Conservation (phyloP, 78 protist species). For the Dictyostelium citrinum region DNA sequence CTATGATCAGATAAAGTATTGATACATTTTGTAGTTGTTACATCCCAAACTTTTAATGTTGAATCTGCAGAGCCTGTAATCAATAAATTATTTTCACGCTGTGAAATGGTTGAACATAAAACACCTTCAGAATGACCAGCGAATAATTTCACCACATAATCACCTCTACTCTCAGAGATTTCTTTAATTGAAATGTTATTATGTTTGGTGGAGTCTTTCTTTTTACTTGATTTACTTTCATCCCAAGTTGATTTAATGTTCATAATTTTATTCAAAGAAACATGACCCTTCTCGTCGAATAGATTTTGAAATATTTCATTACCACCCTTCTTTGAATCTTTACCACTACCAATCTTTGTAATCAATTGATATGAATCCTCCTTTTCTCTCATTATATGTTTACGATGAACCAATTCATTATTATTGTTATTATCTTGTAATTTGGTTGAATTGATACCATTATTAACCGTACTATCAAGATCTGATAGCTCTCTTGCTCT, state of each 20-base stretch:
- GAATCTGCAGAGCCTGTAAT: conserved; percentile 73
- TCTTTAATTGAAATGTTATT: conserved; percentile 22
- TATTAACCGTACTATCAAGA: neutral
- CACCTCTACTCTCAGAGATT: conserved; percentile 70
- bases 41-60: conserved; percentile 76
- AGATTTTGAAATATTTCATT: conserved; percentile 13
- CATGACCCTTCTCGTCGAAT: conserved; percentile 58
- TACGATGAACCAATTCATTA: conserved; percentile 14
- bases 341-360: neutral
- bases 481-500: conserved; percentile 50
- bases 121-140: conserved; percentile 76
- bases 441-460: neutral
- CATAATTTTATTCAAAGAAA: conserved; percentile 44
- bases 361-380: conserved; percentile 50
- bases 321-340: neutral
- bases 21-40: conserved; percentile 24
- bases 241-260: conserved; percentile 53
- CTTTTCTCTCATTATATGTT: conserved; percentile 13
- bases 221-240: conserved; percentile 18
- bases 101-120: conserved; percentile 16
- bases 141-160: conserved; percentile 60
- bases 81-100: neutral
- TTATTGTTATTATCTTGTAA: neutral
- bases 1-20: conserved; percentile 57
- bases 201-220: neutral